These are phyloP conservation scores for Coemansia sp. DNA, from an alignment of 192 early-diverging fungal species.

Conservation along the genomic window DNA sequence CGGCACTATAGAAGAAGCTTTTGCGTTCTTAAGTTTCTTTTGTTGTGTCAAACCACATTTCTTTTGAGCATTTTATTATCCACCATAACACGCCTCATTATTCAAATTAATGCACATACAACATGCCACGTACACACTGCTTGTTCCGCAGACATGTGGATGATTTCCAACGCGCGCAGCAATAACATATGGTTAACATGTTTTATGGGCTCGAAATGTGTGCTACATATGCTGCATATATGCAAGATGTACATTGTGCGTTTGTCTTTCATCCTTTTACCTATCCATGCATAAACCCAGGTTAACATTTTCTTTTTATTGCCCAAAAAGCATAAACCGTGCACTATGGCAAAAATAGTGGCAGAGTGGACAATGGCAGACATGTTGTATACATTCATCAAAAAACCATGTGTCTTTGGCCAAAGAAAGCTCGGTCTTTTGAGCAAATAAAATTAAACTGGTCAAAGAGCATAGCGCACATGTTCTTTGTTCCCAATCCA, in stretches of 20 bases:
- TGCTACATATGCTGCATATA: not conserved
- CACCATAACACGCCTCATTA: not conserved
- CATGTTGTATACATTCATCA: not conserved
- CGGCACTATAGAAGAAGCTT: not conserved
- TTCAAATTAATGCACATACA: constrained; percentile 1
- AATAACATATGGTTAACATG: not conserved
- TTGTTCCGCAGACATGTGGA: not conserved
- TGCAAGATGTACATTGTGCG: not conserved
- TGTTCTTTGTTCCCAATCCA: not conserved
- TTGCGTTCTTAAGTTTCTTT: not conserved
- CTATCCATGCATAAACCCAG: not conserved
- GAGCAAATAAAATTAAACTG: not conserved
- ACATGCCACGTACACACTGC: not conserved
- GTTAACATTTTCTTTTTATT: no score
- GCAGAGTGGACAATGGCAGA: not conserved
- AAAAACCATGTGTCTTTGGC: not conserved
- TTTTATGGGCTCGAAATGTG: not conserved
- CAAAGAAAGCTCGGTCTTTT: not conserved
- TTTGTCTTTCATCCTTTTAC: constrained; percentile 1
- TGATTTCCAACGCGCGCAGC: not conserved
- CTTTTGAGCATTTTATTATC: not conserved
- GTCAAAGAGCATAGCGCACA: not conserved
- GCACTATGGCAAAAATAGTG: not conserved
- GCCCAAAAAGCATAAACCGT: not conserved
- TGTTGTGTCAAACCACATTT: not conserved